Conservation (phyloP, 768 basidiomycete genomes). For the Serendipita vermifera region DNA sequence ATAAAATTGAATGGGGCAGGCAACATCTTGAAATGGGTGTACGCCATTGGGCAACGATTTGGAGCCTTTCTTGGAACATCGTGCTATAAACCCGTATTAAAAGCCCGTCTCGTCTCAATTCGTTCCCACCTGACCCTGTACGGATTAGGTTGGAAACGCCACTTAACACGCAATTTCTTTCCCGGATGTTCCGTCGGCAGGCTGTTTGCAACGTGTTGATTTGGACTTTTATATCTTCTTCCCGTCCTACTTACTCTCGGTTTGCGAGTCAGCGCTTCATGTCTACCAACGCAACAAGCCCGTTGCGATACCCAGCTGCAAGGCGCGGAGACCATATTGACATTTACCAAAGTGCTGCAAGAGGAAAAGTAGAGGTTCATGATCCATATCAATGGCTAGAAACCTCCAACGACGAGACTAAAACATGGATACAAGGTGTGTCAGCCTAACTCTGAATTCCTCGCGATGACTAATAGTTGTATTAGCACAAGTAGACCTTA, state of each 20-base stretch:
- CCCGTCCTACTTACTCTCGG: neutral
- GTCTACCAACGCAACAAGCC: conserved; percentile 21
- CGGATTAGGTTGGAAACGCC: too few species aligned
- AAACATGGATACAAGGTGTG: conserved; percentile 26
- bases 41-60: too few species aligned
- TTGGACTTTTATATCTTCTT: neutral
- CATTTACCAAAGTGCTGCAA: conserved; percentile 48
- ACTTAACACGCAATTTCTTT: too few species aligned
- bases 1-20: too few species aligned
- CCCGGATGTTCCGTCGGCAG: too few species aligned
- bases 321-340: conserved; percentile 56
- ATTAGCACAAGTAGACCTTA: conserved; percentile 42
- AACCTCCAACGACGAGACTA: conserved; percentile 46
- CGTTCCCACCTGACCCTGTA: too few species aligned
- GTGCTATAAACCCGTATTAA: too few species aligned
- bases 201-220: too few species aligned
- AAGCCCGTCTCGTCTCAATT: too few species aligned
- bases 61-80: too few species aligned
- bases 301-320: conserved; percentile 48
- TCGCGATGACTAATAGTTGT: neutral
- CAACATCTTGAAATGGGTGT: too few species aligned
- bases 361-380: conserved; percentile 47
- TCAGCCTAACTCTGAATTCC: neutral
- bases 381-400: conserved; percentile 74
- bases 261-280: neutral